phyloP scores from a whole-genome alignment of 2,329 filamentous ascomycete genomes.

The Hymenoscyphus scutula region DNA sequence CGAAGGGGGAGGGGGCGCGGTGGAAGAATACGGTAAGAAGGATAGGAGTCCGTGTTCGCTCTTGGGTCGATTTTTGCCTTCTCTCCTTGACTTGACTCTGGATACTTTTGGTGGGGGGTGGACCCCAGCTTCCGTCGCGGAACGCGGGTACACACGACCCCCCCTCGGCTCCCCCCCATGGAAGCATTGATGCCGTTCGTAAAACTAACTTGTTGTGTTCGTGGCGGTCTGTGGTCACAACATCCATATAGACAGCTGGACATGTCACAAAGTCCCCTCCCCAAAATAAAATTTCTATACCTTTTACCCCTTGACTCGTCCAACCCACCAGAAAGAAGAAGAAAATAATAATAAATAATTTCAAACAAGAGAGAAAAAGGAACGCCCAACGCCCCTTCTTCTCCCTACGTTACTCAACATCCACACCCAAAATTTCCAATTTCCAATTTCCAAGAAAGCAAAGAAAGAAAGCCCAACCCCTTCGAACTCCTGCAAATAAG shows the following conservation, averaged over 20 bases:
- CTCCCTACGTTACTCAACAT: constrained; percentile 2
- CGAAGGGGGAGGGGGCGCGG: no score
- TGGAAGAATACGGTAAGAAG: no score
- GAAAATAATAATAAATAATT: background rate
- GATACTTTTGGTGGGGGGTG: no score
- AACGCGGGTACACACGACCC: background rate
- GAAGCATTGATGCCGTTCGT: background rate
- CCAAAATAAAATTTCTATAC: background rate
- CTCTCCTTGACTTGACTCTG: no score
- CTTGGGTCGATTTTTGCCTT: background rate
- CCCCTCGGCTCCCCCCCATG: no score
- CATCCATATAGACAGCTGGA: background rate
- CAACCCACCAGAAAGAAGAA: no score
- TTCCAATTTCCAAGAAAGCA: no score
- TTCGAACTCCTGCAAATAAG: background rate
- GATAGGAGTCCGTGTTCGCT: no score
- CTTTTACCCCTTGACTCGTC: background rate
- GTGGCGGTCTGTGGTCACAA: constrained; percentile 3
- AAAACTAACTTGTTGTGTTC: background rate
- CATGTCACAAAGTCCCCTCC: constrained; percentile 4
- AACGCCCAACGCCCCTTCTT: background rate
- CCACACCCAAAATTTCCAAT: background rate
- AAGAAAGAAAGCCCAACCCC: background rate
- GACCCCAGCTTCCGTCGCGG: background rate
- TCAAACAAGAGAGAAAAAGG: no score